Conservation (phyloP, 192 early-diverging fungal species). For the Gaertneriomyces sp. region DNA sequence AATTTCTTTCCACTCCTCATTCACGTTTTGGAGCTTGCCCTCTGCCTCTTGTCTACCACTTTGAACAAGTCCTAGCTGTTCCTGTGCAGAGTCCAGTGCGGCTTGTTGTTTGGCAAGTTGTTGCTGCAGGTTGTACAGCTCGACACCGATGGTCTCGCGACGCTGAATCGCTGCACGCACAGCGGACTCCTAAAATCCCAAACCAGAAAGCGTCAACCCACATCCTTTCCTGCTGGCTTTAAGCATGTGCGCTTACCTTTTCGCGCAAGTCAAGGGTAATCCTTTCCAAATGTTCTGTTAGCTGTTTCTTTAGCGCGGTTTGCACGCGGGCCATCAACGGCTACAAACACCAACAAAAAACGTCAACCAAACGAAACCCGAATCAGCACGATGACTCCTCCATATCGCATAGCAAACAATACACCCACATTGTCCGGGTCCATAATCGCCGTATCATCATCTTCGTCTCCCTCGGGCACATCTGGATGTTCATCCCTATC, state of each 20-base stretch:
- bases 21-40: constrained; percentile 33
- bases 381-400: not conserved
- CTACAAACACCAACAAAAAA: constrained; percentile 16
- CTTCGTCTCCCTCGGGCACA: constrained; percentile 20
- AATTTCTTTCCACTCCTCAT: constrained; percentile 46
- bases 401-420: not conserved
- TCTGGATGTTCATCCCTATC: not conserved
- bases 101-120: constrained; percentile 55
- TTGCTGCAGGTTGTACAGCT: constrained; percentile 56
- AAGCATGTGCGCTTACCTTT: constrained; percentile 30
- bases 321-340: constrained; percentile 59
- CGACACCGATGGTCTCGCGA: constrained; percentile 56
- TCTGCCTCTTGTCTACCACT: constrained; percentile 53
- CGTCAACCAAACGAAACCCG: not conserved
- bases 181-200: constrained; percentile 40
- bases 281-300: constrained; percentile 40
- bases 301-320: constrained; percentile 51
- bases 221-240: not conserved
- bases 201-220: too few relatives aligned
- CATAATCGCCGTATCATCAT: constrained; percentile 37
- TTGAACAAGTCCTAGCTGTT: constrained; percentile 46
- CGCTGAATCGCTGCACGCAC: constrained; percentile 36
- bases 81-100: constrained; percentile 46
- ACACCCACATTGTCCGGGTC: constrained; percentile 39
- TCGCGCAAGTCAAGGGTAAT: constrained; percentile 51